Percentiles rank a stretch among this genome's conserved stretches.
phyloP scores from a whole-genome alignment of 805 yeast species.

The Tetrapisispora fleetii region DNA sequence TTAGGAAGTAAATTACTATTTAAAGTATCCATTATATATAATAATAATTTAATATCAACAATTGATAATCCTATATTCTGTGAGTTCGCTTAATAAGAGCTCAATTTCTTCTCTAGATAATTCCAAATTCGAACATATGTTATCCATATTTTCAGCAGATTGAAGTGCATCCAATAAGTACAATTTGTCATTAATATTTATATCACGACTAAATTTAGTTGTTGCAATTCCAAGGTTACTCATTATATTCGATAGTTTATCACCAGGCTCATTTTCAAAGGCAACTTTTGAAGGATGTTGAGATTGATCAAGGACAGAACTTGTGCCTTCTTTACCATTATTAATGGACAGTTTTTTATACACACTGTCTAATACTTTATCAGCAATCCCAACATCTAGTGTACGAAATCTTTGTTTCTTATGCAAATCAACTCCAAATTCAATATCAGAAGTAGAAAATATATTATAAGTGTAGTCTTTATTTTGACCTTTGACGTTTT shows the following conservation, averaged over 20 bases:
- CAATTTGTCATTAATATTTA: constrained; percentile 16
- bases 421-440: constrained; percentile 10
- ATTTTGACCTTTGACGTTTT: constrained; percentile 1
- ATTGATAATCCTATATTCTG: constrained; percentile 41
- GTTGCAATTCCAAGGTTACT: neutral
- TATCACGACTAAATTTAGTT: neutral
- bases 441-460: constrained; percentile 28
- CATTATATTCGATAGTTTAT: neutral
- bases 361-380: constrained; percentile 20
- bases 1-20: neutral
- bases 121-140: constrained; percentile 60
- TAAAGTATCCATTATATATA: neutral
- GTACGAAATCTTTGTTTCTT: constrained; percentile 2
- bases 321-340: neutral
- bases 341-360: constrained; percentile 20
- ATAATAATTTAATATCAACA: constrained; percentile 13
- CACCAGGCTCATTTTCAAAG: constrained; percentile 12
- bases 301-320: neutral
- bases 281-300: constrained; percentile 13
- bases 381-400: constrained; percentile 19
- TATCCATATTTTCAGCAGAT: constrained; percentile 48
- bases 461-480: constrained; percentile 7
- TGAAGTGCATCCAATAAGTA: constrained; percentile 37
- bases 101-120: constrained; percentile 49
- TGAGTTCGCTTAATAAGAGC: constrained; percentile 35